Conservation (phyloP, 768 basidiomycete species). For the Tephrocybe sp. region DNA sequence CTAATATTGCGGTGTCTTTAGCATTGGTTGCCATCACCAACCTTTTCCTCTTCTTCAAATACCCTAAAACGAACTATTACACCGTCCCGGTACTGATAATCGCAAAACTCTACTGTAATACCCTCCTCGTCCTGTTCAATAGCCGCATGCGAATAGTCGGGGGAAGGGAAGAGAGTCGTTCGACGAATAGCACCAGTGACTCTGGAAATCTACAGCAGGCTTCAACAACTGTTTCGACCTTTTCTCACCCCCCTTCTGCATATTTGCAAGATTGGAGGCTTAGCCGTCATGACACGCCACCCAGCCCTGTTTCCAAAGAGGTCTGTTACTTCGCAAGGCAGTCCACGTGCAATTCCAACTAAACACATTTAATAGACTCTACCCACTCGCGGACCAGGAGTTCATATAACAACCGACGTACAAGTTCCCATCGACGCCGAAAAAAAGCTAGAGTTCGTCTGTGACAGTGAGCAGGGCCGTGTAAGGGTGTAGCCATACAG, state of each 20-base stretch:
- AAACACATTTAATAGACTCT: too few species aligned
- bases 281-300: too few species aligned
- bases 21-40: conserved; percentile 27
- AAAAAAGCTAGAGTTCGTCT: not conserved
- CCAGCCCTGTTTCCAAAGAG: too few species aligned
- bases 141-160: conserved; percentile 24
- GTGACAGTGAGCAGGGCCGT: too few species aligned
- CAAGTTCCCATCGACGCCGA: conserved; percentile 2
- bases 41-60: conserved; percentile 26
- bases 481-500: too few species aligned
- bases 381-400: too few species aligned
- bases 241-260: conserved; percentile 15
- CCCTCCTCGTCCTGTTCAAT: conserved; percentile 29
- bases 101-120: conserved; percentile 30
- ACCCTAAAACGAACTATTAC: conserved; percentile 24
- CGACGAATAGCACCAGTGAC: conserved; percentile 1
- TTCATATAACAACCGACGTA: conserved; percentile 12
- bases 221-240: not conserved
- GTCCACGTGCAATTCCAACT: too few species aligned
- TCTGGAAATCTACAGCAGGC: not conserved
- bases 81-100: conserved; percentile 23
- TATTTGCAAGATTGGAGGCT: conserved; percentile 9
- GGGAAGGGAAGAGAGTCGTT: conserved; percentile 16
- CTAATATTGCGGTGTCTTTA: conserved; percentile 3
- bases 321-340: not conserved